A percentile compares a stretch with the other conserved stretches of the same genome.
These are phyloP conservation scores for Pachysandra terminalis DNA, from an alignment of 164 flowering plant genomes.

Conservation along the genomic window DNA sequence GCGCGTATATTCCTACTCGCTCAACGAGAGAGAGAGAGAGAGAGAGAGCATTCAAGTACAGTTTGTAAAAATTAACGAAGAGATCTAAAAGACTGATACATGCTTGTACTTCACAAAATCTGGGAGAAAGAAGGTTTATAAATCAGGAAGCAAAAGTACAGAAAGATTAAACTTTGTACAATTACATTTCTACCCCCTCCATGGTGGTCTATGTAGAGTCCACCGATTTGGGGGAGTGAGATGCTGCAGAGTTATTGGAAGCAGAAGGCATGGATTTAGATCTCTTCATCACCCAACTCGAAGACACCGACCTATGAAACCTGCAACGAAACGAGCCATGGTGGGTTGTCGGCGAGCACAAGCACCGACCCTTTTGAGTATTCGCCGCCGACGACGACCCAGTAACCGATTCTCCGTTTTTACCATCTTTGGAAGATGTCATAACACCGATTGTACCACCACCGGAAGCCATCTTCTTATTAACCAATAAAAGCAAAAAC, in stretches of 20 bases:
- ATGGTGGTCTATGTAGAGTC: constrained; percentile 28
- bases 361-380: constrained; percentile 39
- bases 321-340: constrained; percentile 57
- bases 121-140: too few species aligned
- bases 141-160: too few species aligned
- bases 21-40: too few species aligned
- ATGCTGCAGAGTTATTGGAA: constrained; percentile 10
- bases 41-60: too few species aligned
- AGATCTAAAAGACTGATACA: too few species aligned
- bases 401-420: background rate
- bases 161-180: too few species aligned
- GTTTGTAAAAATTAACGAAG: too few species aligned
- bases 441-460: constrained; percentile 9
- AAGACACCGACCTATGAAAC: constrained; percentile 36
- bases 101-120: too few species aligned
- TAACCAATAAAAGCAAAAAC: background rate
- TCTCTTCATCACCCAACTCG: constrained; percentile 34
- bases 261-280: constrained; percentile 52
- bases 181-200: too few species aligned
- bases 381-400: background rate
- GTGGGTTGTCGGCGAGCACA: constrained; percentile 64
- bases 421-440: constrained; percentile 22
- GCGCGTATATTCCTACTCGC: too few species aligned
- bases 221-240: constrained; percentile 33
- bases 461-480: constrained; percentile 22